Percentiles rank a stretch among this genome's conserved stretches.
These are phyloP conservation scores for Suhomyces coccinellae DNA, from an alignment of 1,139 yeast species.

Conservation along the genomic window DNA sequence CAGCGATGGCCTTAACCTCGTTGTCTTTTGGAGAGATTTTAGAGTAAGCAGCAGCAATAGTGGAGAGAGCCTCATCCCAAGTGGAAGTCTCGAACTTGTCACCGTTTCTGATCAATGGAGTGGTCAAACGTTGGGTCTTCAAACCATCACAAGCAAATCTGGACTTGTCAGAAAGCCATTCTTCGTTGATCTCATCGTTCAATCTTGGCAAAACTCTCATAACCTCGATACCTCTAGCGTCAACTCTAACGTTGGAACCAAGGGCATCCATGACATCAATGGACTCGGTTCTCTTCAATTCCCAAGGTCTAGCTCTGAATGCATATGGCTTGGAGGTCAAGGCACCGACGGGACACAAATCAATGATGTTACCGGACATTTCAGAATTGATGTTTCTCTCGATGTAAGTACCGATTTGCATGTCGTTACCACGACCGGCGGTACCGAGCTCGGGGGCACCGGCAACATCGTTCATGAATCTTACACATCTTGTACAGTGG, in stretches of 20 bases:
- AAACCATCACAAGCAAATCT: conserved; percentile 86
- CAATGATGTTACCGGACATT: conserved; percentile 84
- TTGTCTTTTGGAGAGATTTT: conserved; percentile 62
- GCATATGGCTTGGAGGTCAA: conserved; percentile 89
- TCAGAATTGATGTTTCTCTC: conserved; percentile 85
- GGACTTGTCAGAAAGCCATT: conserved; percentile 89
- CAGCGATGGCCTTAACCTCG: conserved; percentile 80
- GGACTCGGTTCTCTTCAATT: conserved; percentile 84
- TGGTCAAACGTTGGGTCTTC: conserved; percentile 82
- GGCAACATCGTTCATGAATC: conserved; percentile 88
- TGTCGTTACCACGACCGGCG: conserved; percentile 86
- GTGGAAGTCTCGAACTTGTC: conserved; percentile 73
- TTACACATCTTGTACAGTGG: conserved; percentile 89
- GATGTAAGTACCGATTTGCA: conserved; percentile 89
- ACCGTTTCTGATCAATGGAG: conserved; percentile 75
- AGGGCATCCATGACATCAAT: conserved; percentile 84
- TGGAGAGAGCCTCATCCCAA: conserved; percentile 84
- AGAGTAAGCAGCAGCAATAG: conserved; percentile 64
- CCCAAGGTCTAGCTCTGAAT: conserved; percentile 93
- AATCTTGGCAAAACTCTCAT: conserved; percentile 86
- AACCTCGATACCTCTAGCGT: conserved; percentile 84
- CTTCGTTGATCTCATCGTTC: conserved; percentile 86
- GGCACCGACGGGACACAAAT: conserved; percentile 92
- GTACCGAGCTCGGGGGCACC: conserved; percentile 93
- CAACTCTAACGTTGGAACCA: conserved; percentile 82